phyloP scores from a whole-genome alignment of 1,284 basidiomycete species.

The Mycosarcoma maydis region DNA sequence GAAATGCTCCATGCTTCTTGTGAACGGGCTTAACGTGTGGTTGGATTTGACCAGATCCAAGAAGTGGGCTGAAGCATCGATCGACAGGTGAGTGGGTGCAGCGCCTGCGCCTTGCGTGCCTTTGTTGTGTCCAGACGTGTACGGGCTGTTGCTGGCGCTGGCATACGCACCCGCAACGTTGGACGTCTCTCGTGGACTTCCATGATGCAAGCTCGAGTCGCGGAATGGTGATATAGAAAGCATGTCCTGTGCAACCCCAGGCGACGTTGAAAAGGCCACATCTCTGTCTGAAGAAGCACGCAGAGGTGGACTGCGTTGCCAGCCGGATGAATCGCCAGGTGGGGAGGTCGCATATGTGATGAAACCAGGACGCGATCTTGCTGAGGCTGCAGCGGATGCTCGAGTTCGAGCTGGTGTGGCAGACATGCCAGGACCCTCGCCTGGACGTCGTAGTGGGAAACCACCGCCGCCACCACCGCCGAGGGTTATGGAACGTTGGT shows the following conservation, averaged over 20 bases:
- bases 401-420: conserved; percentile 34
- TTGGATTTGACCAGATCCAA: conserved; percentile 60
- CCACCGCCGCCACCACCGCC: conserved; percentile 16
- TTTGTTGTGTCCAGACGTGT: conserved; percentile 10
- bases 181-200: conserved; percentile 18
- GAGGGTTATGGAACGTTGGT: conserved; percentile 34
- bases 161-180: conserved; percentile 13
- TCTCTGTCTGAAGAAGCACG: conserved; percentile 14
- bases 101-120: conserved; percentile 12
- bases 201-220: conserved; percentile 34
- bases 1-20: conserved; percentile 58
- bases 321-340: conserved; percentile 16
- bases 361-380: conserved; percentile 29
- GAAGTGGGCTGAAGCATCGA: conserved; percentile 56
- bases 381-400: conserved; percentile 1
- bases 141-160: conserved; percentile 35
- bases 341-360: conserved; percentile 36
- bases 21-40: conserved; percentile 62
- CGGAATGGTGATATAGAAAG: conserved; percentile 42
- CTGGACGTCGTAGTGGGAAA: conserved; percentile 10
- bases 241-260: conserved; percentile 28
- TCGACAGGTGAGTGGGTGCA: conserved; percentile 28
- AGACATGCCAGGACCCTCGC: conserved; percentile 21
- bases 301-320: conserved; percentile 30
- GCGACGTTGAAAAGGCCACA: conserved; percentile 24